Percentiles rank a stretch among this genome's conserved stretches.
phyloP scores from a whole-genome alignment of 306 rosid genomes.

The Lathyrus oleraceus region DNA sequence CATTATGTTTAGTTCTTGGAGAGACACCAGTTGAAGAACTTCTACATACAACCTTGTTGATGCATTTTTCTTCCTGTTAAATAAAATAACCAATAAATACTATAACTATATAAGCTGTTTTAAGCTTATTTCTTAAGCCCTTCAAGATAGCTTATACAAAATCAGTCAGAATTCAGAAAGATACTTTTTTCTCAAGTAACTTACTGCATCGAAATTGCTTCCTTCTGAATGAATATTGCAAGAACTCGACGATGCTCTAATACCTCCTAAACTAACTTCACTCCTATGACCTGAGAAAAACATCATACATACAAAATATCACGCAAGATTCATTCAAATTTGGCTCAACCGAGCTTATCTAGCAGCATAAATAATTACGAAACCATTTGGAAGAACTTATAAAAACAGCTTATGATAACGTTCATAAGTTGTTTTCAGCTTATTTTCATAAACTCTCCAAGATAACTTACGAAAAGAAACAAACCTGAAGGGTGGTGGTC shows the following conservation, averaged over 20 bases:
- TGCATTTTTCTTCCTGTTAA: conserved; percentile 59
- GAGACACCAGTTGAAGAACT: conserved; percentile 43
- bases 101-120: background rate
- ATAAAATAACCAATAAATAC: background rate
- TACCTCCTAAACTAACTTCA: conserved; percentile 40
- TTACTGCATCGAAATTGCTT: conserved; percentile 32
- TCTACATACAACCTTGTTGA: conserved; percentile 39
- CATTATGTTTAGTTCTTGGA: conserved; percentile 43
- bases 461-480: background rate
- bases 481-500: conserved; percentile 52
- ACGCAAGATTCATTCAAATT: background rate
- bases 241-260: conserved; percentile 41
- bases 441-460: background rate
- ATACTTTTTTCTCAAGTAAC: conserved; percentile 5
- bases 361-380: background rate
- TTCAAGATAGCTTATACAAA: background rate
- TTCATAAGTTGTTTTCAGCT: background rate
- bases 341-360: background rate
- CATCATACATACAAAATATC: conserved; percentile 27
- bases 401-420: background rate
- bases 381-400: background rate
- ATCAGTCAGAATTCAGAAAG: background rate
- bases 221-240: conserved; percentile 42
- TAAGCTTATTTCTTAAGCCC: background rate
- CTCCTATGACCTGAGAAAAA: conserved; percentile 37